phyloP scores from a whole-genome alignment of 2,329 filamentous ascomycete genomes.

The Penicillium italicum region DNA sequence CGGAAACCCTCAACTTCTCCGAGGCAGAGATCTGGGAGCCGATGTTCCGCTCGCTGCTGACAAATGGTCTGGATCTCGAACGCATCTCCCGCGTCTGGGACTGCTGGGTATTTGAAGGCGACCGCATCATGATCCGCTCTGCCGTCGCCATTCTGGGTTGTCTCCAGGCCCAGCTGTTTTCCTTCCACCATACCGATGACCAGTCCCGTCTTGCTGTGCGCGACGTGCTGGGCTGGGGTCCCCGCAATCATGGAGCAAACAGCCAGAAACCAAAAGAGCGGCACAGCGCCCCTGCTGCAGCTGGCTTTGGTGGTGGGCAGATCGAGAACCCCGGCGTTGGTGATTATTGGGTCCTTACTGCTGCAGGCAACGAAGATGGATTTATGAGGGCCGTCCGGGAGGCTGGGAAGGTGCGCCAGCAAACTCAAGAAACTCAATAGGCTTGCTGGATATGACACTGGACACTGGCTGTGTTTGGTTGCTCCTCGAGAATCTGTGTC shows the following conservation, averaged over 20 bases:
- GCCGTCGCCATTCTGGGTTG: constrained; percentile 45
- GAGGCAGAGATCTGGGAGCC: constrained; percentile 50
- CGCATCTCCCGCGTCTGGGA: constrained; percentile 58
- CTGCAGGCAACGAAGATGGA: constrained; percentile 40
- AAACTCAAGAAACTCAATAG: constrained; percentile 11
- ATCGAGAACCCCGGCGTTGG: constrained; percentile 36
- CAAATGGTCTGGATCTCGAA: constrained; percentile 51
- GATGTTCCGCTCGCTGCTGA: constrained; percentile 54
- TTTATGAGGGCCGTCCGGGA: constrained; percentile 44
- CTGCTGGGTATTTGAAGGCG: constrained; percentile 60
- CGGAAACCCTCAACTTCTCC: constrained; percentile 38
- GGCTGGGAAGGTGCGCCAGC: constrained; percentile 40
- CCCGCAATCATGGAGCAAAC: constrained; percentile 30
- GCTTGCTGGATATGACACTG: background rate
- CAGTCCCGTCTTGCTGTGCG: constrained; percentile 34
- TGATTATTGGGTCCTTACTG: constrained; percentile 42
- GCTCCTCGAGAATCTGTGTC: background rate
- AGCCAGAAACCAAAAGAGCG: constrained; percentile 32
- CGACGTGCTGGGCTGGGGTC: constrained; percentile 38
- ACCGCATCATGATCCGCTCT: constrained; percentile 47
- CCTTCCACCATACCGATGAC: constrained; percentile 37
- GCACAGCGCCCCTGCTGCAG: constrained; percentile 35
- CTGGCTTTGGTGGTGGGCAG: constrained; percentile 36
- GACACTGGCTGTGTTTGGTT: background rate
- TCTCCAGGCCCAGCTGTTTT: constrained; percentile 43